A percentile compares a stretch with the other conserved stretches of the same genome.
phyloP scores from a whole-genome alignment of 2,329 filamentous ascomycete species.

The Pseudocercospora pini-densiflorae region DNA sequence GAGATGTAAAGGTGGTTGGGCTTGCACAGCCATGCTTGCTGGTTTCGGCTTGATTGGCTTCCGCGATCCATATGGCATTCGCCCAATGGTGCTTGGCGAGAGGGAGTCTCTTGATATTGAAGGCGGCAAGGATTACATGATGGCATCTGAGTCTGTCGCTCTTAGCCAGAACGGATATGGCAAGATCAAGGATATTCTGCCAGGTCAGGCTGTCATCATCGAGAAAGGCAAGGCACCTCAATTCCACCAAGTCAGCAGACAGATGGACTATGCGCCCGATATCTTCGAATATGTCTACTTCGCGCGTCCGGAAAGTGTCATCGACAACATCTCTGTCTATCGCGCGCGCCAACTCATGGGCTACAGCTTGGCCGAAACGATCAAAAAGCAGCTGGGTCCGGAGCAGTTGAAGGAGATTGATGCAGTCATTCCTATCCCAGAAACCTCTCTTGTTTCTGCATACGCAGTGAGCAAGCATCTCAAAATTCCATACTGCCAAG shows the following conservation, averaged over 20 bases:
- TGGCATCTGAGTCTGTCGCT: slow-evolving; percentile 87
- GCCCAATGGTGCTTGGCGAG: slow-evolving; percentile 78
- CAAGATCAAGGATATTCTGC: slow-evolving; percentile 76
- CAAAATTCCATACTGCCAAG: slow-evolving; percentile 76
- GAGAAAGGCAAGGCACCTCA: slow-evolving; percentile 74
- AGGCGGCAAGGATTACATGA: slow-evolving; percentile 78
- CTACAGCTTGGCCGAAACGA: slow-evolving; percentile 73
- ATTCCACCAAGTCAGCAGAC: slow-evolving; percentile 74
- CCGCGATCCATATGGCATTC: slow-evolving; percentile 79
- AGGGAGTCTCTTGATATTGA: slow-evolving; percentile 54
- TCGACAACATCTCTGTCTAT: slow-evolving; percentile 88
- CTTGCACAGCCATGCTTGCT: slow-evolving; percentile 80
- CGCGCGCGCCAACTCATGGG: slow-evolving; percentile 87
- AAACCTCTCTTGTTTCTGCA: slow-evolving; percentile 82
- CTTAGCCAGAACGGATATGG: slow-evolving; percentile 79
- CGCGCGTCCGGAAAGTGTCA: slow-evolving; percentile 77
- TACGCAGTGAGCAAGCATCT: slow-evolving; percentile 75
- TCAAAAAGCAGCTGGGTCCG: slow-evolving; percentile 69
- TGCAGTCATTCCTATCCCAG: slow-evolving; percentile 80
- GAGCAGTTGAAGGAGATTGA: slow-evolving; percentile 78
- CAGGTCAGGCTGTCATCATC: slow-evolving; percentile 85
- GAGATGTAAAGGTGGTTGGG: slow-evolving; percentile 74
- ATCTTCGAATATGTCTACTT: slow-evolving; percentile 92
- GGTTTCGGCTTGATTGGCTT: slow-evolving; percentile 82
- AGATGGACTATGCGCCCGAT: slow-evolving; percentile 76